Conservation (phyloP, 139 green algal genomes). For the Chlorella sp. region DNA sequence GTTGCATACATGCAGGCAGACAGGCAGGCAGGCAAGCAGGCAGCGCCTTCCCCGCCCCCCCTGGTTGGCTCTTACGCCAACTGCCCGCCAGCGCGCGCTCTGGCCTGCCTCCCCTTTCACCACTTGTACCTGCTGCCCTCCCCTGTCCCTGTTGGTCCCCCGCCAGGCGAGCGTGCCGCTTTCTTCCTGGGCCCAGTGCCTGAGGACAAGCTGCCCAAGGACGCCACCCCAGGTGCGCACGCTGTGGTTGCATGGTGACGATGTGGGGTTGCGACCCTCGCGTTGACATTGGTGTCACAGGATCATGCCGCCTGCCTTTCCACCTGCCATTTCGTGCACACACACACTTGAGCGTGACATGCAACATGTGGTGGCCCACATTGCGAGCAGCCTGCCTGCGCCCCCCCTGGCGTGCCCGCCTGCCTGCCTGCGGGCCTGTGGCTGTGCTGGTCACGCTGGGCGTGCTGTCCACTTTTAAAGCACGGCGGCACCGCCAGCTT, state of each 20-base stretch:
- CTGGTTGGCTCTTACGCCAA: neutral
- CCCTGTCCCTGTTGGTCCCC: neutral
- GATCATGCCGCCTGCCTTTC: too few species aligned
- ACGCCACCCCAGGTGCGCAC: conserved; percentile 60
- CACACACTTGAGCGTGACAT: too few species aligned
- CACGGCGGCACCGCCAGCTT: too few species aligned
- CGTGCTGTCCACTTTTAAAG: too few species aligned
- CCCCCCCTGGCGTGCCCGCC: neutral
- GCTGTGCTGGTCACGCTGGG: too few species aligned
- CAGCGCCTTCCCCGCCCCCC: neutral
- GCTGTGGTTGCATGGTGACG: neutral
- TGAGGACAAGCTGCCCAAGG: conserved; percentile 89
- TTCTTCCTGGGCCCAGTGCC: conserved; percentile 75
- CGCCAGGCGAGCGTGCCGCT: conserved; percentile 48
- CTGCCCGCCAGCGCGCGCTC: neutral
- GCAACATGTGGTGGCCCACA: too few species aligned
- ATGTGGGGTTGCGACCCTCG: too few species aligned
- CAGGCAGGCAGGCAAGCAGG: too few species aligned
- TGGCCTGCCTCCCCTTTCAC: neutral
- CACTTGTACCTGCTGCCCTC: neutral
- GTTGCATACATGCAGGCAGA: neutral
- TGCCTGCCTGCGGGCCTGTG: too few species aligned
- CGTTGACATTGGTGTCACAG: too few species aligned
- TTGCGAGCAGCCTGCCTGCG: too few species aligned
- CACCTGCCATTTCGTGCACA: too few species aligned